Conservation (phyloP, 306 rosid genomes). For the Ormosia semicastrata region DNA sequence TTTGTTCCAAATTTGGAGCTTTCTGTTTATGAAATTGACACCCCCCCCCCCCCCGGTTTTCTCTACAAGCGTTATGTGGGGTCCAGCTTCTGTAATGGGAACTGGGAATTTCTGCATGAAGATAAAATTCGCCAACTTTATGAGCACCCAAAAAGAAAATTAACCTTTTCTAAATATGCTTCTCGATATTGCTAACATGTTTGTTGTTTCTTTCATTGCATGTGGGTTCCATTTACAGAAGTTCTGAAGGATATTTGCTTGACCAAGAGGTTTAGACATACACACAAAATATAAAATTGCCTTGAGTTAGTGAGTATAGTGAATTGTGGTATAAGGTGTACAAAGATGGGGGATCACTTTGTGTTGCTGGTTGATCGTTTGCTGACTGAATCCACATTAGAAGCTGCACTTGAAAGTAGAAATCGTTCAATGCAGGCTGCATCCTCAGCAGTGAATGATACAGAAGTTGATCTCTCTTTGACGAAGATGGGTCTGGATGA, state of each 20-base stretch:
- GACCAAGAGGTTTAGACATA: conserved; percentile 16
- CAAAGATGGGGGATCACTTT: conserved; percentile 90
- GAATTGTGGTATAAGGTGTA: conserved; percentile 18
- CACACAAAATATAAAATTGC: conserved; percentile 1
- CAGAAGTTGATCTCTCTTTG: conserved; percentile 36
- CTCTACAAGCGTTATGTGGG: conserved; percentile 22
- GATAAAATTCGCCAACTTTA: conserved; percentile 27
- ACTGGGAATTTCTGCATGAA: conserved; percentile 35
- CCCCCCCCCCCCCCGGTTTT: neutral
- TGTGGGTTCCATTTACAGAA: conserved; percentile 33
- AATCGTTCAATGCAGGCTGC: conserved; percentile 61
- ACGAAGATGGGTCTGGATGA: conserved; percentile 41
- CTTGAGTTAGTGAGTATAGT: neutral
- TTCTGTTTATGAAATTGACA: conserved; percentile 23
- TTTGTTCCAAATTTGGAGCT: conserved; percentile 8
- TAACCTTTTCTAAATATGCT: conserved; percentile 32
- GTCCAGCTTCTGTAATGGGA: conserved; percentile 26
- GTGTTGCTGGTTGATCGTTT: conserved; percentile 87
- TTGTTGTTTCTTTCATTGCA: conserved; percentile 26
- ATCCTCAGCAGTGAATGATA: conserved; percentile 43
- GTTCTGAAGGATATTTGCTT: conserved; percentile 27
- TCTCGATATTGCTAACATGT: conserved; percentile 27
- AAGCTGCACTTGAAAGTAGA: conserved; percentile 83
- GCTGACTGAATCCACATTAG: conserved; percentile 91
- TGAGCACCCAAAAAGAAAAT: conserved; percentile 25